Conservation (phyloP, 169 alveolate species). For the Hammondia hammondi region DNA sequence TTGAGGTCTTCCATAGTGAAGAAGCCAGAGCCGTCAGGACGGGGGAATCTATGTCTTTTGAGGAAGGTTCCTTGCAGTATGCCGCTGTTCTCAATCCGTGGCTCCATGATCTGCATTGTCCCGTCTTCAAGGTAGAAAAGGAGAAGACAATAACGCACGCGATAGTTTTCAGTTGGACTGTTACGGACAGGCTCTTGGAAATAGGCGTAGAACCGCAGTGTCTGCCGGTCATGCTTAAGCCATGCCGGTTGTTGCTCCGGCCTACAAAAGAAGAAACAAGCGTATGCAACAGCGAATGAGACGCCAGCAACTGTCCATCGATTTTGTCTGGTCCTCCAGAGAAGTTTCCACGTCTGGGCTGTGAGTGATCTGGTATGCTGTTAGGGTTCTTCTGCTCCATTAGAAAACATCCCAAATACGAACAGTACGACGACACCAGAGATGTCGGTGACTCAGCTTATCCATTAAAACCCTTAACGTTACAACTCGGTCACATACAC, state of each 20-base stretch:
- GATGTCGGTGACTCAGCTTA: too few species aligned
- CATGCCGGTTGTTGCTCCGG: constrained; percentile 91
- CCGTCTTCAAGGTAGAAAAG: constrained; percentile 88
- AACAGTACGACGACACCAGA: too few species aligned
- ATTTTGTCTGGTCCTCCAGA: neutral
- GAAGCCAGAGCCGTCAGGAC: constrained; percentile 76
- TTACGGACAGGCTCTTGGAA: constrained; percentile 89
- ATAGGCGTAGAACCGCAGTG: constrained; percentile 85
- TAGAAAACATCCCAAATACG: too few species aligned
- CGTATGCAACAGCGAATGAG: too few species aligned
- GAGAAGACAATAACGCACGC: constrained; percentile 86
- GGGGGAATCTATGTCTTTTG: constrained; percentile 83
- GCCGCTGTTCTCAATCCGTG: constrained; percentile 85
- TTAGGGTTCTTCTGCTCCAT: too few species aligned
- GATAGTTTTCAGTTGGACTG: constrained; percentile 85
- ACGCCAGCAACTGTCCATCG: neutral
- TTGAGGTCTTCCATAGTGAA: constrained; percentile 84
- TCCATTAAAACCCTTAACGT: too few species aligned
- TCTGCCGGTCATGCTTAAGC: constrained; percentile 89
- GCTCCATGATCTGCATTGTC: constrained; percentile 86
- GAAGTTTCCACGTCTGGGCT: neutral
- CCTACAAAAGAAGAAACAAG: constrained; percentile 45
- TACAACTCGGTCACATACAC: too few species aligned
- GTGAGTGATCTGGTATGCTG: too few species aligned
- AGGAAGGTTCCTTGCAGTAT: constrained; percentile 88